Conservation (phyloP, 2,329 filamentous ascomycete genomes). For the Pyricularia pennisetigena region DNA sequence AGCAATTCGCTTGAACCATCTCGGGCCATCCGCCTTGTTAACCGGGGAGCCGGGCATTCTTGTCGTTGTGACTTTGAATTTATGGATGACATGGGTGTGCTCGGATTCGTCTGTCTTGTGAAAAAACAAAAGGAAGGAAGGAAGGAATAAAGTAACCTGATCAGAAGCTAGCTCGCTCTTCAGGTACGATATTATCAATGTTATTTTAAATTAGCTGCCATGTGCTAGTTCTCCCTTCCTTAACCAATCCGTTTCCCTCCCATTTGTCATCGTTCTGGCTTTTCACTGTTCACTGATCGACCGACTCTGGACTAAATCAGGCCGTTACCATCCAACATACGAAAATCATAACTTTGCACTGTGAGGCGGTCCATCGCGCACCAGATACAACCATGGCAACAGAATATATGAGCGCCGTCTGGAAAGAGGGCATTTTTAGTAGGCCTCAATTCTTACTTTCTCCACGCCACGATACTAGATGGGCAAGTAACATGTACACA, state of each 20-base stretch:
- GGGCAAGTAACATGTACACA: neutral
- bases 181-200: neutral
- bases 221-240: neutral
- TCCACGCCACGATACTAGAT: neutral
- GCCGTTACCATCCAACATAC: neutral
- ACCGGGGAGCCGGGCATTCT: neutral
- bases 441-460: conserved; percentile 15
- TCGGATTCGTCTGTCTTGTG: neutral
- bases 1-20: neutral
- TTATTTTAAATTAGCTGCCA: neutral
- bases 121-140: neutral
- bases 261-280: neutral
- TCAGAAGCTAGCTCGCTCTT: too few relatives aligned
- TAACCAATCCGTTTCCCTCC: neutral
- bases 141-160: neutral
- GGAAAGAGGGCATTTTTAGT: conserved; percentile 85
- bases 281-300: too few relatives aligned
- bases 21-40: neutral
- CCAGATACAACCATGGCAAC: conserved; percentile 22
- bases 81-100: neutral
- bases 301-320: neutral
- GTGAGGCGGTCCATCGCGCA: neutral
- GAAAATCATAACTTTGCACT: neutral
- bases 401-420: conserved; percentile 72
- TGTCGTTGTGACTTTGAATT: neutral